phyloP scores from a whole-genome alignment of 352 stramenopile genomes.

The Phytophthora quininea region DNA sequence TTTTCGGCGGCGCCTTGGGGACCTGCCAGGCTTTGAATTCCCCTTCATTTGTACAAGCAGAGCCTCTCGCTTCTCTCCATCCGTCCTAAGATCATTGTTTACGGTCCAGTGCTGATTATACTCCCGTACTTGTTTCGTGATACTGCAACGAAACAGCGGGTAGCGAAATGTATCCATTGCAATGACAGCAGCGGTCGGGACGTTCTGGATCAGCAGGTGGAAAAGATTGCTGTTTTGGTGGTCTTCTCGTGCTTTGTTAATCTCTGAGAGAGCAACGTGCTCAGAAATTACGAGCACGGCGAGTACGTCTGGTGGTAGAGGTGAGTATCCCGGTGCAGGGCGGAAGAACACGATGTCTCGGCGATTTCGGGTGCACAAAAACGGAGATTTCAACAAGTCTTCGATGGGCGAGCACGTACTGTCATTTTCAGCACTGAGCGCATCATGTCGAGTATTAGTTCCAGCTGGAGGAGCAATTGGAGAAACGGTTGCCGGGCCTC shows the following conservation, averaged over 20 bases:
- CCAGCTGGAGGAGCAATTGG: constrained; percentile 18
- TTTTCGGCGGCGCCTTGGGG: constrained; percentile 32
- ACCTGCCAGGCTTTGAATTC: constrained; percentile 25
- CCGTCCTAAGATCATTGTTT: constrained; percentile 48
- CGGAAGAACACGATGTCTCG: constrained; percentile 78
- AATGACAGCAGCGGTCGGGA: constrained; percentile 58
- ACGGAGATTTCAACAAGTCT: constrained; percentile 46
- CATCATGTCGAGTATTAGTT: constrained; percentile 21
- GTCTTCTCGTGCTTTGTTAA: constrained; percentile 51
- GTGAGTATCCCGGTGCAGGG: constrained; percentile 59
- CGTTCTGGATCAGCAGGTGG: constrained; percentile 76
- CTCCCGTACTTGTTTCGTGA: constrained; percentile 52
- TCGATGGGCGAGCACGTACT: constrained; percentile 52
- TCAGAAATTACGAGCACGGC: constrained; percentile 68
- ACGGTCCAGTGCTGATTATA: constrained; percentile 73
- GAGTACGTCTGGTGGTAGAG: constrained; percentile 64
- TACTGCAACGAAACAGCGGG: constrained; percentile 73
- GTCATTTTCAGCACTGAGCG: constrained; percentile 20
- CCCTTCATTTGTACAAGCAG: constrained; percentile 68
- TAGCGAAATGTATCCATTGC: constrained; percentile 78
- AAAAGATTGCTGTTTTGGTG: constrained; percentile 74
- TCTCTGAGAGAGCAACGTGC: constrained; percentile 57
- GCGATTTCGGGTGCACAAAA: constrained; percentile 59
- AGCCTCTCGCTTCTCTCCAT: constrained; percentile 48
- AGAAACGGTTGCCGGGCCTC: constrained; percentile 22